These are phyloP conservation scores for Zymoseptoria crescenta DNA, from an alignment of 2,329 filamentous ascomycete genomes.

Conservation along the genomic window DNA sequence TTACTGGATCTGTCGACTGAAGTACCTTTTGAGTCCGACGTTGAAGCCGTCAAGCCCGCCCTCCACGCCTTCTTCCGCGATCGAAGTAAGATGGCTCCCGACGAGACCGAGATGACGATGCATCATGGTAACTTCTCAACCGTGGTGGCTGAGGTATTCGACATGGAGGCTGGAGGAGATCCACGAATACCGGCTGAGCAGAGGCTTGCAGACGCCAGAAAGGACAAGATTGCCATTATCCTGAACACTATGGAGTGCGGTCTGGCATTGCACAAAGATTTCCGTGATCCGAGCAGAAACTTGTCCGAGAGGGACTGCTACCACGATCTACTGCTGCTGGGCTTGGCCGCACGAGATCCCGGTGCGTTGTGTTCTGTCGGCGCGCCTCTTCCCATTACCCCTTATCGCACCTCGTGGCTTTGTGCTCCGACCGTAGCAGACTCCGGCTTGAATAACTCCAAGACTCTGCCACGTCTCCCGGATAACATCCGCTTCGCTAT, in stretches of 20 bases:
- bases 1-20: slow-evolving; percentile 32
- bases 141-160: slow-evolving; percentile 33
- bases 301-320: slow-evolving; percentile 34
- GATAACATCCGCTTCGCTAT: slow-evolving; percentile 14
- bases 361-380: slow-evolving; percentile 34
- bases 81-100: slow-evolving; percentile 20
- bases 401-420: slow-evolving; percentile 20
- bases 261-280: slow-evolving; percentile 27
- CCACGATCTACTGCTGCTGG: slow-evolving; percentile 34
- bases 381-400: slow-evolving; percentile 21
- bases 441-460: slow-evolving; percentile 28
- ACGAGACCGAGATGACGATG: slow-evolving; percentile 15
- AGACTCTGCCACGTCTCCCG: slow-evolving; percentile 24
- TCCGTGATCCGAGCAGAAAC: slow-evolving; percentile 17
- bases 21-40: slow-evolving; percentile 25
- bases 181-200: slow-evolving; percentile 34
- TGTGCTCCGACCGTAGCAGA: slow-evolving; percentile 28
- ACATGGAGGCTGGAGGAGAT: slow-evolving; percentile 36
- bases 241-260: slow-evolving; percentile 35
- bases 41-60: slow-evolving; percentile 27
- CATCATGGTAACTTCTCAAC: slow-evolving; percentile 31
- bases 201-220: slow-evolving; percentile 35
- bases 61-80: slow-evolving; percentile 30
- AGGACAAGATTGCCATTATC: slow-evolving; percentile 37
- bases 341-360: slow-evolving; percentile 35